Evolutionary conservation across 441 rosid species (phyloP), one percentile per base, ranked within the genome.

Genomic region (Viola pubescens): DNA sequence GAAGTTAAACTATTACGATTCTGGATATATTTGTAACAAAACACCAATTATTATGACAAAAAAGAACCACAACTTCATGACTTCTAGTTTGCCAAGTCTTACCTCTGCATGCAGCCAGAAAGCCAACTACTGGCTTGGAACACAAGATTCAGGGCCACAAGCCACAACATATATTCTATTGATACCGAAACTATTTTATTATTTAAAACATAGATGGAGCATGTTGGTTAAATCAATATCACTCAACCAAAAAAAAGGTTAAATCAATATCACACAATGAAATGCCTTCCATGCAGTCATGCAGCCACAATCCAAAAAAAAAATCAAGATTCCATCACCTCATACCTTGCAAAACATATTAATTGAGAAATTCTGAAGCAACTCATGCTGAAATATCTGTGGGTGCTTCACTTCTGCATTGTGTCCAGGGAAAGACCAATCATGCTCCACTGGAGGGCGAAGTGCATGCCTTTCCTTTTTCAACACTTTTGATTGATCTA

Each of bases 321-420:
- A 26, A 26, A 26, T 1, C 34, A 16, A 49, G 41, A 60, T 9
- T 50, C 53, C 40, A 37, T 3, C 12, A 19, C n/a, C 48, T 12
- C 64, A 61, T 63, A 86, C 98, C 97, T 94, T 94, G 92, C 99
- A 94, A 79, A 94, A 94, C 88, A 91, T 81, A 77, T 94, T 88
- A 73, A 88, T 83, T 60, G 96, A 84, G 67, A 94, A 94, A 75
- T 94, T 86, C 54, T 88, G 99, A 68, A 94, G 99, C 70, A 94
- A 82, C 82, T 91, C 99, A 54, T 94, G 99, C 79, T 94, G 97
- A 80, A 94, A 94, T 77, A 94, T 94, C 71, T 94, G 89, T 0
- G 99, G 98, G 62, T 90, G 77, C 76, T 91, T 82, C 76, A 76
- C 68, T 65, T 70, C 78, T 50, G 71, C 67, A 75, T 73, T 75